Evolutionary conservation across 176 grass and related monocot genomes (phyloP), one percentile per base, ranked within the genome.

Genomic region (Zea luxurians): DNA sequence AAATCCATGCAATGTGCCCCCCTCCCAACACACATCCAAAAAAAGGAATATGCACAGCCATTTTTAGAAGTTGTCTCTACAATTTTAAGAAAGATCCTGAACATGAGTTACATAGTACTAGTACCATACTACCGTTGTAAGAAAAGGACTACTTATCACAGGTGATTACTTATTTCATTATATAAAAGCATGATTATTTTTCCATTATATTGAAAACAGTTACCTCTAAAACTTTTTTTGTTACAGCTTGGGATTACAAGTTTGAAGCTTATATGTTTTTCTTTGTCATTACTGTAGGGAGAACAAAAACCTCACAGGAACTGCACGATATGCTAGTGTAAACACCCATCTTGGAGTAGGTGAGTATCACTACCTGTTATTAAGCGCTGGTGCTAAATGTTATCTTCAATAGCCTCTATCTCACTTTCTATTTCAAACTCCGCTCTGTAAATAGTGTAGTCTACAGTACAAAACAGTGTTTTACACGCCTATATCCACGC

Each of bases 261-360:
- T 21, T 71, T 8, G 27, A 81, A 73, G 15, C 60, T 81, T 55
- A 74, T 17, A 48, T 68, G 43, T 62, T 88, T 82, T 82, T 52
- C 53, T 73, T 85, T 82, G 18, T 85, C 77, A 10, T 48, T 67
- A 21, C 18, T 40, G 66, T 67, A 91, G 89, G 85, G 89, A 91
- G 81, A 87, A 91, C 73, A 91, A 91, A 78, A 91, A 91, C 81
- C 89, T 91, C 62, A 91, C 89, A 74, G 89, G 89, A 65, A 91
- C 89, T 70, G 89, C 89, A 69, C 89, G 89, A 13, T 91, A 91
- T 87, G 89, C 89, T 73, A 91, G 89, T 81, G 81, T 91, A 63
- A 91, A 91, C 63, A 91, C 89, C 62, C 89, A 91, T 82, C 89
- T 91, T 74, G 89, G 89, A 74, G 89, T 91, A 77, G 89, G 89